Evolutionary conservation across 2,329 filamentous ascomycete genomes (phyloP), one percentile per base, ranked within the genome.

Genomic region (Nemania diffusa): DNA sequence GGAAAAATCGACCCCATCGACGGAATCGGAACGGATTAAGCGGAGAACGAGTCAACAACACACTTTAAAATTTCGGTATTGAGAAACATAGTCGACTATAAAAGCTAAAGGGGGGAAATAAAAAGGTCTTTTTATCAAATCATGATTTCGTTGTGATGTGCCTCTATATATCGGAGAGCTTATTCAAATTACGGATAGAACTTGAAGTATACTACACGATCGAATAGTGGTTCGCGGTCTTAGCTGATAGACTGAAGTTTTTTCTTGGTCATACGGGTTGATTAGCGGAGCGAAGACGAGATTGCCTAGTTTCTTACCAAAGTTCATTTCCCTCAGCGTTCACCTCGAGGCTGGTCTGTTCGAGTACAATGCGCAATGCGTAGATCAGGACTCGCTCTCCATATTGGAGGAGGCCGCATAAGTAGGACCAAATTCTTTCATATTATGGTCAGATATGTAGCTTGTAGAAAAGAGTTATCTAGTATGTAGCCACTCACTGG

Each of bases 341-440:
- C 32, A 57, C 61, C 24, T 52, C 24, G 53, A 64, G 61, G 61
- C 61, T 32, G 44, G 61, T 64, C 55, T 64, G 53, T 24, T 64
- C 53, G 24, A n/a, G 29, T 44, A 64, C 61, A 32, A 64, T 26
- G 37, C 61, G 61, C 32, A 29, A 51, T 42, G 53, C 61, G 34
- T 53, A 57, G 15, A 22, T 44, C 22, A 51, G 6, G 44, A 64
- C 57, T 22, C 9, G 29, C 61, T 64, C 61, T 64, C 61, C 61
- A 20, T 34, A 24, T 20, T 57, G 42, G 34, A 64, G 52, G 52
- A 57, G 44, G 34, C 52, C 61, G 53, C 61, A 64, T 42, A 53
- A 53, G 61, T 64, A 64, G 17, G 61, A 64, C 15, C 13, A 57
- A 34, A 53, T 64, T 51, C 37, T 53, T 64, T 64, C 53, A 52